phyloP scores from a whole-genome alignment of 2,329 filamentous ascomycete species.

The Aspergillus sojae region DNA sequence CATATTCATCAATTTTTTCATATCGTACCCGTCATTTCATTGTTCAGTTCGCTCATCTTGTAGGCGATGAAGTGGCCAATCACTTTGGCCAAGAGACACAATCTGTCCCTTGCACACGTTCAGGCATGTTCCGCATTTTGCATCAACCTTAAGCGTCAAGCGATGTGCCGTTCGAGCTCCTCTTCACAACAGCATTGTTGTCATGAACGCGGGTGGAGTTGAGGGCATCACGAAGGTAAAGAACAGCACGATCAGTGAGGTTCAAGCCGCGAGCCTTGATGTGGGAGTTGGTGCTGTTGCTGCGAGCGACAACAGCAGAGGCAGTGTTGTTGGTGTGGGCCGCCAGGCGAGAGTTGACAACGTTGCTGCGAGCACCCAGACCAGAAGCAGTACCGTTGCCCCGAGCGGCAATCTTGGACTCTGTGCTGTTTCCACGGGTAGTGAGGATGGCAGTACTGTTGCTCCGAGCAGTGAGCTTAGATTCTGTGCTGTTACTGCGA shows the following conservation, averaged over 20 bases:
- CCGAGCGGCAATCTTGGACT: not conserved
- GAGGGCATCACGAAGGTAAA: slow-evolving; percentile 11
- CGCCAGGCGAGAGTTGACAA: not conserved
- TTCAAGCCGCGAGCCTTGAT: slow-evolving; percentile 10
- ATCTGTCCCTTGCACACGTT: not conserved
- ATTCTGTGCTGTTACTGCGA: no score
- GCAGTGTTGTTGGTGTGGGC: not conserved
- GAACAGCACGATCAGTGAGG: slow-evolving; percentile 5
- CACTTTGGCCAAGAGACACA: not conserved
- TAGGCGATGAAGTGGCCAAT: not conserved
- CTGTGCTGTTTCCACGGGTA: slow-evolving; percentile 3
- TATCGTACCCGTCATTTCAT: slow-evolving; percentile 2
- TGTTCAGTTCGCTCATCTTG: not conserved
- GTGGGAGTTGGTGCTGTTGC: slow-evolving; percentile 8
- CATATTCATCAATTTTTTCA: slow-evolving; percentile 1
- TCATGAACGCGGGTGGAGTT: slow-evolving; percentile 14
- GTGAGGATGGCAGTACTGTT: not conserved
- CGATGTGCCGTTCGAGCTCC: slow-evolving; percentile 14
- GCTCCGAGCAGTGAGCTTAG: not conserved
- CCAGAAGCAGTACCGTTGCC: slow-evolving; percentile 1
- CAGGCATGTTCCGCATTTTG: not conserved
- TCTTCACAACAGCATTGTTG: not conserved
- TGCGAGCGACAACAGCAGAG: not conserved
- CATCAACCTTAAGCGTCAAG: slow-evolving; percentile 3
- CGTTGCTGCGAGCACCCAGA: slow-evolving; percentile 4